Percentiles rank a stretch among this genome's conserved stretches.
Conservation (phyloP, 1,139 yeast genomes). For the Saccharomyces pastorianus region DNA sequence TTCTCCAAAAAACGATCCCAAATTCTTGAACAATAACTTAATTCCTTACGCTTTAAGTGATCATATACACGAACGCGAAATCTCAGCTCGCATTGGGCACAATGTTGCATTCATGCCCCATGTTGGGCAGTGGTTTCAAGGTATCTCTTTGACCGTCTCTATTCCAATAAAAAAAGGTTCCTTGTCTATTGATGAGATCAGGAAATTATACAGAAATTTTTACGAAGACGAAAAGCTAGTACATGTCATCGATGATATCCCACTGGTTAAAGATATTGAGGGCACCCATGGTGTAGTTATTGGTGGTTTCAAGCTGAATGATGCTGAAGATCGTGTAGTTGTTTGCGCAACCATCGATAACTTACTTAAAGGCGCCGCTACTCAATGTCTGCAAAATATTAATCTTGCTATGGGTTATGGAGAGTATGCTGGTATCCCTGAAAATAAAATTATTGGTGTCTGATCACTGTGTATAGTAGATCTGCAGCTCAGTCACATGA, state of each 20-base stretch:
- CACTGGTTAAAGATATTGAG: conserved; percentile 80
- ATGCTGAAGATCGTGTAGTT: conserved; percentile 83
- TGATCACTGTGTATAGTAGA: not conserved
- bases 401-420: conserved; percentile 84
- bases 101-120: conserved; percentile 91
- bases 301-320: conserved; percentile 92
- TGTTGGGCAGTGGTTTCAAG: conserved; percentile 99
- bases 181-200: conserved; percentile 65
- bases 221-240: conserved; percentile 83
- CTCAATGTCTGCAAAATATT: conserved; percentile 94
- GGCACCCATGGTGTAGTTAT: conserved; percentile 92
- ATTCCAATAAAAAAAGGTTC: conserved; percentile 71
- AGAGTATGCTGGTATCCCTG: conserved; percentile 91
- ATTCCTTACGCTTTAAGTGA: conserved; percentile 94
- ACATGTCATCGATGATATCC: conserved; percentile 54
- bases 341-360: conserved; percentile 93
- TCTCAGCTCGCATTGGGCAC: conserved; percentile 67
- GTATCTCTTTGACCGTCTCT: conserved; percentile 84
- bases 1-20: conserved; percentile 84
- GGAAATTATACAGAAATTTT: conserved; percentile 79
- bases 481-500: not conserved
- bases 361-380: conserved; percentile 94
- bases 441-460: conserved; percentile 23
- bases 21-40: conserved; percentile 66
- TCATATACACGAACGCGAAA: conserved; percentile 92